Evolutionary conservation across 192 early-diverging fungal genomes (phyloP).

Genomic region (Podila minutissima): DNA sequence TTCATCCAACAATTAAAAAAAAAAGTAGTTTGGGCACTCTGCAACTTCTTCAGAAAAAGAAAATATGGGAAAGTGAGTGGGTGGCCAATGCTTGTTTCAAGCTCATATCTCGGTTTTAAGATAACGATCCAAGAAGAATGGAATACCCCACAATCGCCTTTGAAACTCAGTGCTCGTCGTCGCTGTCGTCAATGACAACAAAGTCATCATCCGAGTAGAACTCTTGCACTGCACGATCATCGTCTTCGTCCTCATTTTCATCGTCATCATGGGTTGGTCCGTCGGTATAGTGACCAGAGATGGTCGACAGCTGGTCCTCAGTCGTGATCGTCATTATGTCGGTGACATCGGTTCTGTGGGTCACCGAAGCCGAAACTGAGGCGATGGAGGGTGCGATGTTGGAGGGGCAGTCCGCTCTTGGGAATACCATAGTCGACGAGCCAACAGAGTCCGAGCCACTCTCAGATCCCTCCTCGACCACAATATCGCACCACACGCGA

Average conservation of each 20-base stretch:
- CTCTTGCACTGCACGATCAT: slow-evolving; percentile 2
- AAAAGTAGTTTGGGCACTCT: background rate
- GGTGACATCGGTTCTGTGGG: background rate
- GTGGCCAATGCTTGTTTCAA: background rate
- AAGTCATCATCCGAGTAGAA: slow-evolving; percentile 38
- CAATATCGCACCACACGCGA: slow-evolving; percentile 72
- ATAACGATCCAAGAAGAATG: background rate
- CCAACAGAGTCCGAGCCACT: slow-evolving; percentile 49
- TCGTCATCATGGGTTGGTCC: background rate
- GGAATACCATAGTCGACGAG: slow-evolving; percentile 57
- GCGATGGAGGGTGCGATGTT: slow-evolving; percentile 13
- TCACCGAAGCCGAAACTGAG: slow-evolving; percentile 6
- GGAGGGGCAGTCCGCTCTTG: slow-evolving; percentile 37
- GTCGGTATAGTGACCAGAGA: slow-evolving; percentile 12
- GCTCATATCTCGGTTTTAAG: background rate
- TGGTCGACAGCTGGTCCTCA: slow-evolving; percentile 27
- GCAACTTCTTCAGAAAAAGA: background rate
- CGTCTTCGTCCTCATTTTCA: slow-evolving; percentile 14
- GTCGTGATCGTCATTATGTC: background rate
- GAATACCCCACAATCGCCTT: background rate
- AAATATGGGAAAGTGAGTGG: background rate
- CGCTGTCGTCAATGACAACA: slow-evolving; percentile 25
- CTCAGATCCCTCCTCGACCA: slow-evolving; percentile 60
- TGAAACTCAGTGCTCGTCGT: background rate
- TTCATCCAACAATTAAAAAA: background rate